Base-by-base conservation (phyloP, 2,329 filamentous ascomycete species). In the Aspergillus costaricaensis region DNA sequence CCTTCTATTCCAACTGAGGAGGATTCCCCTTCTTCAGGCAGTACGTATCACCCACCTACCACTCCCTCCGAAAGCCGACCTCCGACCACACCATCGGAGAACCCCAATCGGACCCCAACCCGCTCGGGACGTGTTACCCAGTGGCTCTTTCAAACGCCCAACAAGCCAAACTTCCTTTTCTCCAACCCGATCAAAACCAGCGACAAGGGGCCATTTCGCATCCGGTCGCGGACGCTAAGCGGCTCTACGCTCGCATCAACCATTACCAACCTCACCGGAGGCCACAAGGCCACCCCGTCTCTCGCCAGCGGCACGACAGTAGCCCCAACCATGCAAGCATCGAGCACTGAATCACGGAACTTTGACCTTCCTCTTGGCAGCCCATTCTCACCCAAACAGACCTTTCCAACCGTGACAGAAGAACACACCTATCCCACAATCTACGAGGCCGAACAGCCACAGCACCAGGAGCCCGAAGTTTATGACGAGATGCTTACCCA, bases 191-290 rank as follows among this genome's bases (percentile, higher is more conserved):
- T 25, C 55, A 62, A 57, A 15, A 58, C 65, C n/a, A 64, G 64
- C 23, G 64, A 59, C 12, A 69, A 67, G 17, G 56, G 55, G n/a
- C 65, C 69, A 64, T 68, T 72, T 36, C 68, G 67, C 50, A 66
- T 68, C 53, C 69, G 67, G 54, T 61, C 67, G 21, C 75, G 73
- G 25, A 76, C 72, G 1, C 51, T 76, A 15, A 78, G 76, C 56
- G 73, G 72, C 15, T 75, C 74, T 6, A 77, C 76, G 2, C 47
- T 74, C 43, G 66, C 67, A 21, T 75, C 73, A 1, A 67, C 67
- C 15, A 65, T 67, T n/a, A 69, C 64, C 14, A 70, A 67, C 51
- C 64, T 67, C 27, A 69, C 65, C 2, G 65, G 61, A 2, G 57
- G 51, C 5, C 54, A 62, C 7, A 64, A 58, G 43, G 58, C 62